phyloP scores from a whole-genome alignment of 805 yeast species.

The Zygoascus flipseniorum region DNA sequence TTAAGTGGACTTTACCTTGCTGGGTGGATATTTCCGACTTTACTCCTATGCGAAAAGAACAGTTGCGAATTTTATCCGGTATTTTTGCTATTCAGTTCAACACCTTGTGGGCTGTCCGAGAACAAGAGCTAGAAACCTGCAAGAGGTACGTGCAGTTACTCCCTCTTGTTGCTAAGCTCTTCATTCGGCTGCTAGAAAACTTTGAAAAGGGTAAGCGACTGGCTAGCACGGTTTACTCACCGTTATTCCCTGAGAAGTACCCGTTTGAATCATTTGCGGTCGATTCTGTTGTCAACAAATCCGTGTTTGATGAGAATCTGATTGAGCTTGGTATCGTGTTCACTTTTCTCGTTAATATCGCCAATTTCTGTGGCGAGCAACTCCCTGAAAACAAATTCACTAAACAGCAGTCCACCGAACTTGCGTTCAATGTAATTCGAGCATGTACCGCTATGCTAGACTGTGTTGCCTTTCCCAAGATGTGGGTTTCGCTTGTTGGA shows the following conservation, averaged over 20 bases:
- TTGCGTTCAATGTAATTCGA: constrained; percentile 21
- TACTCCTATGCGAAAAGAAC: constrained; percentile 17
- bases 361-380: constrained; percentile 17
- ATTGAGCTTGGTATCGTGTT: constrained; percentile 57
- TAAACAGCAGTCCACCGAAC: constrained; percentile 20
- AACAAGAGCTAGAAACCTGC: constrained; percentile 19
- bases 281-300: constrained; percentile 68
- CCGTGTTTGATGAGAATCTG: constrained; percentile 59
- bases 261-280: constrained; percentile 60
- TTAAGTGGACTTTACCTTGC: constrained; percentile 22
- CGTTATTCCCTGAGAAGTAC: constrained; percentile 50
- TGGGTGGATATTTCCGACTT: constrained; percentile 18
- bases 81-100: constrained; percentile 24
- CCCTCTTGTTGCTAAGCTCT: constrained; percentile 24
- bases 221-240: constrained; percentile 47
- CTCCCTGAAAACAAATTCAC: constrained; percentile 17
- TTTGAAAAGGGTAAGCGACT: constrained; percentile 42
- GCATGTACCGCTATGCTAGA: constrained; percentile 23
- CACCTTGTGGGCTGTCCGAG: constrained; percentile 23
- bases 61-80: constrained; percentile 20
- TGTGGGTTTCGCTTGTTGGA: constrained; percentile 59
- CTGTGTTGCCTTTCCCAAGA: constrained; percentile 32
- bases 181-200: constrained; percentile 19
- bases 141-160: constrained; percentile 24
- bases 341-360: constrained; percentile 27